Evolutionary conservation across 2,329 filamentous ascomycete genomes (phyloP).

Genomic region (Huntiella moniliformis): DNA sequence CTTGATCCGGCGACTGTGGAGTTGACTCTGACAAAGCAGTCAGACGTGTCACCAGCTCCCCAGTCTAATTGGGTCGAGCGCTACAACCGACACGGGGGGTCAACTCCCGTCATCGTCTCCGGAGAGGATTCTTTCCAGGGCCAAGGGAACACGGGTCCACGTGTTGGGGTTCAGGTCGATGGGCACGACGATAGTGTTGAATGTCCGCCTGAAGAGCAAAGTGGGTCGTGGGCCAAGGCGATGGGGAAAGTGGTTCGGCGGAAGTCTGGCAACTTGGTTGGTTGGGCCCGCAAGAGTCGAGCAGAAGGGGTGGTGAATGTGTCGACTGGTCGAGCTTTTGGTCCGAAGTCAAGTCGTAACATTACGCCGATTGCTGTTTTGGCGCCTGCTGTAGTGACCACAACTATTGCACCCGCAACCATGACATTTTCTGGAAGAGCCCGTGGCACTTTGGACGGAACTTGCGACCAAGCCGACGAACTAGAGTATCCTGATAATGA

Average conservation of each 20-base stretch:
- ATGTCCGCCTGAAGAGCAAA: no score
- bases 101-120: constrained; percentile 1
- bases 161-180: neutral
- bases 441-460: no score
- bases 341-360: constrained; percentile 1
- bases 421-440: neutral
- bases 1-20: neutral
- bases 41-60: neutral
- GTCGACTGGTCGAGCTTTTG: no score
- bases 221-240: no score
- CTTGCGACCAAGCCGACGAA: no score
- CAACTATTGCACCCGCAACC: neutral
- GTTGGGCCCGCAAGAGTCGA: no score
- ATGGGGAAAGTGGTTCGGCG: no score
- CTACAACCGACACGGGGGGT: constrained; percentile 1
- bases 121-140: neutral
- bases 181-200: neutral
- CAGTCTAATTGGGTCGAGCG: constrained; percentile 8
- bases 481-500: no score
- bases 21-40: neutral
- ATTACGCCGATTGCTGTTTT: neutral
- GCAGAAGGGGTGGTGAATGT: no score
- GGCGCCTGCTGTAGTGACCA: neutral
- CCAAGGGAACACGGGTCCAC: neutral
- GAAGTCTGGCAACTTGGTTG: no score